Evolutionary conservation across 768 basidiomycete genomes (phyloP).

Genomic region (Imleria badia): DNA sequence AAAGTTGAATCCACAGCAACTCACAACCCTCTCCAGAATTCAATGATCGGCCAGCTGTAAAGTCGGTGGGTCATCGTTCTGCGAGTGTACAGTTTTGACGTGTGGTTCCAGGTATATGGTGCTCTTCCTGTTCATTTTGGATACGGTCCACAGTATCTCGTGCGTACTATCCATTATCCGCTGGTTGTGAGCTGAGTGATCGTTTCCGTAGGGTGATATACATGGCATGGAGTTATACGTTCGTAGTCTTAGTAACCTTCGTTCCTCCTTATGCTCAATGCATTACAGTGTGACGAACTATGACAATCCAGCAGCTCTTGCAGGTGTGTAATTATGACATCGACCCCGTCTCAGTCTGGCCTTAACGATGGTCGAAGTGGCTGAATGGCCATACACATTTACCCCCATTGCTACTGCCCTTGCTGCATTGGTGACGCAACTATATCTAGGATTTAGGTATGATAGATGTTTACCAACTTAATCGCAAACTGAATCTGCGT

Average conservation of each 20-base stretch:
- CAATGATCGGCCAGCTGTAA: slow-evolving; percentile 12
- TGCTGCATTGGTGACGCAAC: slow-evolving; percentile 50
- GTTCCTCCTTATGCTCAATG: neutral
- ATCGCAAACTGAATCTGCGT: neutral
- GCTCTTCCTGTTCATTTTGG: slow-evolving; percentile 17
- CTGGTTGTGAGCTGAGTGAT: too few relatives aligned
- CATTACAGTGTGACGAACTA: slow-evolving; percentile 10
- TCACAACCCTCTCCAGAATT: slow-evolving; percentile 5
- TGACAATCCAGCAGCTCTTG: slow-evolving; percentile 14
- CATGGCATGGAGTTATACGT: slow-evolving; percentile 20
- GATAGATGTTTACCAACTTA: neutral
- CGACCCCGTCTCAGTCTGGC: neutral
- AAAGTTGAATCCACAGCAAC: neutral
- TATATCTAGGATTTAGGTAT: slow-evolving; percentile 47
- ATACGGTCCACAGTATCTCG: slow-evolving; percentile 20
- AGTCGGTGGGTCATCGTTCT: neutral
- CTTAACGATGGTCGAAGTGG: slow-evolving; percentile 27
- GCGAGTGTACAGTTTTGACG: neutral
- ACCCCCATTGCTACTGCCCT: slow-evolving; percentile 47
- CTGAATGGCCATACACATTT: slow-evolving; percentile 50
- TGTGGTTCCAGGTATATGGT: slow-evolving; percentile 12
- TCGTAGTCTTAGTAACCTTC: neutral
- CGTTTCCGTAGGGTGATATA: slow-evolving; percentile 10
- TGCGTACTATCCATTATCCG: neutral
- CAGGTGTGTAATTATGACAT: neutral